Percentiles rank a stretch among this genome's conserved stretches.
phyloP scores from a whole-genome alignment of 768 basidiomycete genomes.

The Punctularia strigosozonata region DNA sequence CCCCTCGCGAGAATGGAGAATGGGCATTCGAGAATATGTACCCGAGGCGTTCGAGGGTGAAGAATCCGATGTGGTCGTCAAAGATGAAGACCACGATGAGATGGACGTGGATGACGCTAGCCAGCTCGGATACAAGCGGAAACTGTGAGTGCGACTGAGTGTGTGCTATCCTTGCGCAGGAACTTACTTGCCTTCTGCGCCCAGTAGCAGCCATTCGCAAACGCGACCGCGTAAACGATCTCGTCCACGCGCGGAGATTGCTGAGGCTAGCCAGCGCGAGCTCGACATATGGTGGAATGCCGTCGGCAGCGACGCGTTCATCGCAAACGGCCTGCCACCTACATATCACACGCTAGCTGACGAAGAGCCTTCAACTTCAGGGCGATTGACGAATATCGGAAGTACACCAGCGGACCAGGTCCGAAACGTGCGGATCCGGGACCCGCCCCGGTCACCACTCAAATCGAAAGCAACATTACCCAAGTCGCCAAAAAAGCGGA shows the following conservation, averaged over 20 bases:
- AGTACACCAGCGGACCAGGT: no score
- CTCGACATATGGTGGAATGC: slow-evolving; percentile 69
- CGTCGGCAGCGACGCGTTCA: slow-evolving; percentile 44
- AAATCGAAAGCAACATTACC: slow-evolving; percentile 14
- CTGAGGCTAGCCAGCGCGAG: slow-evolving; percentile 29
- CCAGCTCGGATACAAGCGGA: slow-evolving; percentile 51
- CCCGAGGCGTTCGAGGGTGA: slow-evolving; percentile 6
- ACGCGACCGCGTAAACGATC: not conserved
- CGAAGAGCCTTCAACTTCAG: no score
- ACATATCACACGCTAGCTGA: no score
- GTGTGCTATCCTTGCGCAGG: no score
- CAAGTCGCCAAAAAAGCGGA: slow-evolving; percentile 14
- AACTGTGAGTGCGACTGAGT: slow-evolving; percentile 36
- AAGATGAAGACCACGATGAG: slow-evolving; percentile 2
- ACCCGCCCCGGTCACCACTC: no score
- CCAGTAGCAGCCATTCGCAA: not conserved
- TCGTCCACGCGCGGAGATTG: slow-evolving; percentile 9
- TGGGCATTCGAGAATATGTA: slow-evolving; percentile 8
- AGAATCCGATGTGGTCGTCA: slow-evolving; percentile 4
- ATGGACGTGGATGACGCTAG: slow-evolving; percentile 17
- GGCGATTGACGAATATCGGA: no score
- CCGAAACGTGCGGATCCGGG: no score
- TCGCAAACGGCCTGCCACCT: slow-evolving; percentile 54
- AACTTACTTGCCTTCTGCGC: not conserved
- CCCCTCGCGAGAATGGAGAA: slow-evolving; percentile 8